phyloP scores from a whole-genome alignment of 805 yeast species.

The Kuraishia piskuri region DNA sequence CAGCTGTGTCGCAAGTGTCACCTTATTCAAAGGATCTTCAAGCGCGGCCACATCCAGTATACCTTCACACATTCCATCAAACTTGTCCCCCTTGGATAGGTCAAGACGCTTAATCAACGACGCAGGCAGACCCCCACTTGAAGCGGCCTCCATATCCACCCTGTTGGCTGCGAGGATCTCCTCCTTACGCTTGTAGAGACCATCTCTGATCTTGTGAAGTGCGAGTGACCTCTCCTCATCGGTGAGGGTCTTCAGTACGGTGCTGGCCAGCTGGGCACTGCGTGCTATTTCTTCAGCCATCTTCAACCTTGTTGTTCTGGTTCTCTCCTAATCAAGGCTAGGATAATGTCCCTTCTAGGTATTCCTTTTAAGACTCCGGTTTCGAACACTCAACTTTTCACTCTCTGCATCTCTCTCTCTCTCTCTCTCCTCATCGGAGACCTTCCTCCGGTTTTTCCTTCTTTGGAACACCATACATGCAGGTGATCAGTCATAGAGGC shows the following conservation, averaged over 20 bases:
- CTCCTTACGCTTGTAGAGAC: conserved; percentile 48
- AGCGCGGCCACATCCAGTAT: conserved; percentile 82
- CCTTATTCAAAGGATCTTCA: conserved; percentile 88
- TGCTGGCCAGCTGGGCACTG: conserved; percentile 76
- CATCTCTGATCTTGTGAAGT: conserved; percentile 63
- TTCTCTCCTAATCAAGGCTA: too few species aligned
- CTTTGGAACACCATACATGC: neutral
- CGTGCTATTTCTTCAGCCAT: conserved; percentile 74
- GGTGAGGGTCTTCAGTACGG: conserved; percentile 68
- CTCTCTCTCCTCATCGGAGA: neutral
- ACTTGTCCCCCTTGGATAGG: conserved; percentile 73
- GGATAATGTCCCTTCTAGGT: neutral
- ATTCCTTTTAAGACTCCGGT: neutral
- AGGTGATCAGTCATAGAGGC: neutral
- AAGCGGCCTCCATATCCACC: conserved; percentile 67
- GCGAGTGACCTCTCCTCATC: conserved; percentile 70
- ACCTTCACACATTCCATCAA: conserved; percentile 91
- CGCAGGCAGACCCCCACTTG: conserved; percentile 47
- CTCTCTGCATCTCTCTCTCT: too few species aligned
- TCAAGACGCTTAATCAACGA: conserved; percentile 82
- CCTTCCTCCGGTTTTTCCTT: neutral
- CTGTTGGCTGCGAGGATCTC: conserved; percentile 65
- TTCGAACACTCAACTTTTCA: too few species aligned
- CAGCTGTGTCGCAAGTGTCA: conserved; percentile 72
- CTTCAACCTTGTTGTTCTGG: neutral